These are phyloP conservation scores for Monosporascus sp. DNA, from an alignment of 2,329 filamentous ascomycete species.

Conservation along the genomic window DNA sequence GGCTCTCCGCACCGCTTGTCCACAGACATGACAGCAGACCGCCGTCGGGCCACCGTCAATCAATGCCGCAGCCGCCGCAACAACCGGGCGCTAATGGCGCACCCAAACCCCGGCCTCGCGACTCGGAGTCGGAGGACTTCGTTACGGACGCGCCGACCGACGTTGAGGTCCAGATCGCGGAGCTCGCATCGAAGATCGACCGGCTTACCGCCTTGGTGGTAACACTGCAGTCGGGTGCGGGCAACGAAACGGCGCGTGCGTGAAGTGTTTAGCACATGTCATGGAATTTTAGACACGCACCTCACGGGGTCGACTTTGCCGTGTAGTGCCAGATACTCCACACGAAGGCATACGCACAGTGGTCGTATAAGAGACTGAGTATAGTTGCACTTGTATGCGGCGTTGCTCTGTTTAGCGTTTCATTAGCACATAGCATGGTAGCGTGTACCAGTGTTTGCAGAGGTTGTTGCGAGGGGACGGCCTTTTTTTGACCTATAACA, in stretches of 20 bases:
- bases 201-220: conserved; percentile 49
- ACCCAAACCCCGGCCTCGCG: conserved; percentile 13
- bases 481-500: too few relatives aligned
- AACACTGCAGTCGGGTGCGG: conserved; percentile 36
- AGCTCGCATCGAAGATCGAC: conserved; percentile 54
- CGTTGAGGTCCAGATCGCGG: conserved; percentile 47
- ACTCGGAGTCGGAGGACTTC: conserved; percentile 28
- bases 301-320: too few relatives aligned
- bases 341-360: too few relatives aligned
- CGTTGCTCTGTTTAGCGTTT: too few relatives aligned
- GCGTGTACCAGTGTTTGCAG: too few relatives aligned
- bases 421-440: too few relatives aligned
- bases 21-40: conserved; percentile 16
- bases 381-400: too few relatives aligned
- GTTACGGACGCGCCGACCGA: conserved; percentile 31
- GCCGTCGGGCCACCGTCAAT: conserved; percentile 17
- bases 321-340: too few relatives aligned
- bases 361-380: too few relatives aligned
- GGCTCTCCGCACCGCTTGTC: conserved; percentile 15
- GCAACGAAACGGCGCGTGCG: conserved; percentile 14
- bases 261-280: neutral
- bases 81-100: conserved; percentile 17
- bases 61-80: conserved; percentile 15
- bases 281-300: too few relatives aligned
- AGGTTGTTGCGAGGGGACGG: too few relatives aligned